Conservation (phyloP, 1,284 basidiomycete genomes). For the Ustilago hordei region DNA sequence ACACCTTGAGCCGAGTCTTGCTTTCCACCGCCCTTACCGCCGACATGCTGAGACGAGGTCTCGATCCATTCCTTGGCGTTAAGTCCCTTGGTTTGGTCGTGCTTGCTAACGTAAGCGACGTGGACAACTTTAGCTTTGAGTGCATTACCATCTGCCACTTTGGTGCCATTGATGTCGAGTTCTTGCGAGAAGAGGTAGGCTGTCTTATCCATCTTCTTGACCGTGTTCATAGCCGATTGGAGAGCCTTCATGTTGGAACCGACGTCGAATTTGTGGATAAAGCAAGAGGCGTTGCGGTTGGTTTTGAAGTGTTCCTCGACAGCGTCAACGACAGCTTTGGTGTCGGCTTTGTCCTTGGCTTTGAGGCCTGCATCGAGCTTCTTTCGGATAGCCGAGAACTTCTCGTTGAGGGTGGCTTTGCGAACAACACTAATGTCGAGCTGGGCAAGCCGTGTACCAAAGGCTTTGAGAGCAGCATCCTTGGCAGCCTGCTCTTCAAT, state of each 20-base stretch:
- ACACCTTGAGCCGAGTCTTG: slow-evolving; percentile 65
- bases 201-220: slow-evolving; percentile 83
- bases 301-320: slow-evolving; percentile 79
- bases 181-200: slow-evolving; percentile 90
- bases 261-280: slow-evolving; percentile 77
- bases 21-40: slow-evolving; percentile 66
- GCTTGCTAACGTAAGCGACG: slow-evolving; percentile 81
- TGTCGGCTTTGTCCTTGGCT: slow-evolving; percentile 81
- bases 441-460: slow-evolving; percentile 87
- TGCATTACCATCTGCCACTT: slow-evolving; percentile 60
- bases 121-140: slow-evolving; percentile 81
- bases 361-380: slow-evolving; percentile 87
- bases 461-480: slow-evolving; percentile 85
- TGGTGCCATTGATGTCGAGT: slow-evolving; percentile 41
- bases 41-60: slow-evolving; percentile 54
- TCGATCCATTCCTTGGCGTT: slow-evolving; percentile 66
- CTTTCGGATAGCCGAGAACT: slow-evolving; percentile 79
- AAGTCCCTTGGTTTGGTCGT: slow-evolving; percentile 56
- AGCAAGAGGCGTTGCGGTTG: slow-evolving; percentile 78
- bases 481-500: slow-evolving; percentile 80
- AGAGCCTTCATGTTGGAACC: slow-evolving; percentile 73
- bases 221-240: slow-evolving; percentile 80
- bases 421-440: slow-evolving; percentile 86
- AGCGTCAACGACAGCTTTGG: slow-evolving; percentile 84
- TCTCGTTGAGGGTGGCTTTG: slow-evolving; percentile 85